Conservation (phyloP, 148 eudicot species). For the Spergularia marina region DNA sequence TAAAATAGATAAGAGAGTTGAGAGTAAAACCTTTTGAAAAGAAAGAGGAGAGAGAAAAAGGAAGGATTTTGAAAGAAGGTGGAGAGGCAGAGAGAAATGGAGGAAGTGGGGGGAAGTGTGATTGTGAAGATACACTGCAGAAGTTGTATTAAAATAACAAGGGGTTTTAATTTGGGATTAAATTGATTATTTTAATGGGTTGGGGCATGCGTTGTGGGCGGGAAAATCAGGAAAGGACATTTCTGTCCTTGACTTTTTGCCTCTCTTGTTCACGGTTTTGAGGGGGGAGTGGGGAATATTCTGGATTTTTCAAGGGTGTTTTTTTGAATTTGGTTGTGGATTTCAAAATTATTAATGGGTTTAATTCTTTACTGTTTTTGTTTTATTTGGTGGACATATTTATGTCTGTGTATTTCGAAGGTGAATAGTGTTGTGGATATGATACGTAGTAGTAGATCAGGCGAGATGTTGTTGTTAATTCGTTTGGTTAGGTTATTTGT, state of each 20-base stretch:
- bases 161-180: background rate
- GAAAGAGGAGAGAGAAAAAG: background rate
- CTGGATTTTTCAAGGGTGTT: background rate
- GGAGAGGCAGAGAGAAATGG: background rate
- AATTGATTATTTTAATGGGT: conserved; percentile 13
- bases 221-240: conserved; percentile 27
- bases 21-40: conserved; percentile 9
- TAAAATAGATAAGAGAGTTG: background rate
- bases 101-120: conserved; percentile 4
- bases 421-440: too few relatives aligned
- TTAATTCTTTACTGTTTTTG: too few relatives aligned
- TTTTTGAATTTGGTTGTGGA: background rate
- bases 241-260: conserved; percentile 12
- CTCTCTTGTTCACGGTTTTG: background rate
- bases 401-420: too few relatives aligned
- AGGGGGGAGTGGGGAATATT: too few relatives aligned
- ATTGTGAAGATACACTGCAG: too few relatives aligned
- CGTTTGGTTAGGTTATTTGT: too few relatives aligned
- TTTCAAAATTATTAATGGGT: background rate
- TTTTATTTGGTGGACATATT: background rate
- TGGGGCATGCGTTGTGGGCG: conserved; percentile 21
- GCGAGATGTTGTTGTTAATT: too few relatives aligned
- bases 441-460: too few relatives aligned
- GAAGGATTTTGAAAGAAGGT: background rate
- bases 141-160: background rate